Percentiles rank a stretch among this genome's conserved stretches.
Conservation (phyloP, 2,329 filamentous ascomycete species). For the Aspergillus hortae region DNA sequence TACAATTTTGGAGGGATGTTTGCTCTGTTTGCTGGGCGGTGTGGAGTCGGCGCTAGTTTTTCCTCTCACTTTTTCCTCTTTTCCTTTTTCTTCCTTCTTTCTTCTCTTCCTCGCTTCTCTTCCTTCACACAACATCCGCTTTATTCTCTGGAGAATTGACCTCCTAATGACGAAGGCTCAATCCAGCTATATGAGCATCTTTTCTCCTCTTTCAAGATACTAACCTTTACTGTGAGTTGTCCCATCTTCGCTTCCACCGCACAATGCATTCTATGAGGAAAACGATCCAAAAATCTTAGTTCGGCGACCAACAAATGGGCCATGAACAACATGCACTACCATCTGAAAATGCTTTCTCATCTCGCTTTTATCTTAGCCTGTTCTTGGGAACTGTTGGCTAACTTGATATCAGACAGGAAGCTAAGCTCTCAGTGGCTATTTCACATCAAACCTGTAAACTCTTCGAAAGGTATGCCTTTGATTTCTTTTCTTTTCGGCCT, state of each 20-base stretch:
- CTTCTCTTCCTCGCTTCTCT: slow-evolving; percentile 17
- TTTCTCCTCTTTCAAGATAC: background rate
- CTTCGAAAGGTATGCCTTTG: slow-evolving; percentile 11
- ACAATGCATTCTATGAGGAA: slow-evolving; percentile 44
- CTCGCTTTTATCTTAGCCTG: slow-evolving; percentile 4
- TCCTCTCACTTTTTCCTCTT: slow-evolving; percentile 16
- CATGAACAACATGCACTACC: slow-evolving; percentile 61
- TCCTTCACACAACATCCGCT: slow-evolving; percentile 11
- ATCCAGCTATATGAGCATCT: background rate
- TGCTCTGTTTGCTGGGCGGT: slow-evolving; percentile 35
- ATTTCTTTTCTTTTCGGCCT: background rate
- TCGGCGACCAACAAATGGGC: slow-evolving; percentile 55
- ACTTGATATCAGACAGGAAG: slow-evolving; percentile 1
- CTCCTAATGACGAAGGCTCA: slow-evolving; percentile 18
- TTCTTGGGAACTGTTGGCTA: slow-evolving; percentile 4
- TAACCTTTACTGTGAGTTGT: slow-evolving; percentile 27
- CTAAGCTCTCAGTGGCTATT: background rate
- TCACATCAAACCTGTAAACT: background rate
- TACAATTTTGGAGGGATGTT: slow-evolving; percentile 30
- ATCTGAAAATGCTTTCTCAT: slow-evolving; percentile 43
- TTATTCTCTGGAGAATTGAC: background rate
- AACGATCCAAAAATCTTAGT: slow-evolving; percentile 49
- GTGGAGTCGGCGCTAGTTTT: slow-evolving; percentile 14
- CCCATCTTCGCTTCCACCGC: background rate
- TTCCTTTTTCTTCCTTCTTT: slow-evolving; percentile 14